Evolutionary conservation across 495 filamentous ascomycete species (phyloP), one percentile per base, ranked within the genome.

Genomic region (Podospora anserina): DNA sequence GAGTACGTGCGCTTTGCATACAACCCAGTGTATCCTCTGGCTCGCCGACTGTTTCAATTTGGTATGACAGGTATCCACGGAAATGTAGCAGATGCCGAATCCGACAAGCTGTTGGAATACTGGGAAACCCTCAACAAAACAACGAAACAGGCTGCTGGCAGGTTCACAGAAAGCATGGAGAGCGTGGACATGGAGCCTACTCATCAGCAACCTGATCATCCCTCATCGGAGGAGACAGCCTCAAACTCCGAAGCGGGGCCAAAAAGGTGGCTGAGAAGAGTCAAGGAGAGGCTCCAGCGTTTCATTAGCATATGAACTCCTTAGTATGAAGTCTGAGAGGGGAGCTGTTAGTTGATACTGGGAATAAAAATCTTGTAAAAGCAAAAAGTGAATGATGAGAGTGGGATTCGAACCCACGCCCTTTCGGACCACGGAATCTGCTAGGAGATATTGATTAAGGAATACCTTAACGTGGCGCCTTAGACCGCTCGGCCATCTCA

Each of bases 381-480:
- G 5, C 18, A 5, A 59, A 61, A 61, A 61, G 26, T 18, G 16
- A 66, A 65, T 76, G 75, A 76, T 68, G 69, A 78, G 73, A 77
- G 75, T 78, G 73, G 74, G 76, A 77, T 77, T 78, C 76, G 73
- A 76, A 78, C 76, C 74, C 75, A 74, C 76, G 75, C 75, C 74
- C 75, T 76, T 74, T 78, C 72, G 76, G 73, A 78, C 74, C 70
- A 76, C 76, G 74, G 76, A 78, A 77, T 44, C 32, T 49, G 0
- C 5, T 63, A 49, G 6, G 18, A 63, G 32, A 49, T 44, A 13
- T 39, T 63, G 28, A 63, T 63, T 49, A 63, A 63, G 61, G 61
- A 32, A 11, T 1, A 23, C 61, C 61, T 63, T 63, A 49, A 49
- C 61, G 61, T 63, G 61, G 61, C 61, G 61, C 61, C 61, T 63